These are phyloP conservation scores for Anastatica hierochuntica DNA, from an alignment of 345 rosid species.

Conservation along the genomic window DNA sequence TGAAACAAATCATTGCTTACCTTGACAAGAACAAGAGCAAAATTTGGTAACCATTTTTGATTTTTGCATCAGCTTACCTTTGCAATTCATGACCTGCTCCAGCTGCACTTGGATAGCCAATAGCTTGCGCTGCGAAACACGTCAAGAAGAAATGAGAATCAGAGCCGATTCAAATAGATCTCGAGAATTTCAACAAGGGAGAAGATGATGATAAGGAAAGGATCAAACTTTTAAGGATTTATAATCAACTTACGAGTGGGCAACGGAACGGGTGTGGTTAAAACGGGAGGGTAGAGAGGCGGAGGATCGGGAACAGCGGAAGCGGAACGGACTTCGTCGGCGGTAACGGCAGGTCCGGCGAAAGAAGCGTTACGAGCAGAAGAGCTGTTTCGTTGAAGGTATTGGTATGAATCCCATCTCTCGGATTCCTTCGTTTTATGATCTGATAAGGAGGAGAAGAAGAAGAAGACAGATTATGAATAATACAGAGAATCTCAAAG, in stretches of 20 bases:
- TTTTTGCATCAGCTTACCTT: conserved; percentile 41
- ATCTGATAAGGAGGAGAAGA: not conserved
- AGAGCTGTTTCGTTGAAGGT: conserved; percentile 61
- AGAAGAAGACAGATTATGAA: not conserved
- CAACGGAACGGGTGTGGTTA: conserved; percentile 55
- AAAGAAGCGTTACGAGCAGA: conserved; percentile 49
- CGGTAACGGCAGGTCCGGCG: conserved; percentile 73
- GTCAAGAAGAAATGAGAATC: not conserved
- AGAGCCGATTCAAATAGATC: not conserved
- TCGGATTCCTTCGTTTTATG: no score
- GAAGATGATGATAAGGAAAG: no score
- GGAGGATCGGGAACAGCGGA: conserved; percentile 72
- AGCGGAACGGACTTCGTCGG: conserved; percentile 82
- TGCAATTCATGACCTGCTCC: conserved; percentile 45
- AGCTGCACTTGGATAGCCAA: conserved; percentile 45
- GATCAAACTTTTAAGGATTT: not conserved
- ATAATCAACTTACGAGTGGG: conserved; percentile 35
- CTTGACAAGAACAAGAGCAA: no score
- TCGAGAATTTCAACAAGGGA: no score
- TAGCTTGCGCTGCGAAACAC: conserved; percentile 55
- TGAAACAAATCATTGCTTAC: no score
- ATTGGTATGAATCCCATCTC: conserved; percentile 66
- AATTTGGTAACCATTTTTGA: no score
- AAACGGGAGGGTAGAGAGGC: conserved; percentile 57
- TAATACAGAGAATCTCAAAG: not conserved